Evolutionary conservation across 345 rosid genomes (phyloP), one percentile per base, ranked within the genome.

Genomic region (Gossypium rotundifolium): DNA sequence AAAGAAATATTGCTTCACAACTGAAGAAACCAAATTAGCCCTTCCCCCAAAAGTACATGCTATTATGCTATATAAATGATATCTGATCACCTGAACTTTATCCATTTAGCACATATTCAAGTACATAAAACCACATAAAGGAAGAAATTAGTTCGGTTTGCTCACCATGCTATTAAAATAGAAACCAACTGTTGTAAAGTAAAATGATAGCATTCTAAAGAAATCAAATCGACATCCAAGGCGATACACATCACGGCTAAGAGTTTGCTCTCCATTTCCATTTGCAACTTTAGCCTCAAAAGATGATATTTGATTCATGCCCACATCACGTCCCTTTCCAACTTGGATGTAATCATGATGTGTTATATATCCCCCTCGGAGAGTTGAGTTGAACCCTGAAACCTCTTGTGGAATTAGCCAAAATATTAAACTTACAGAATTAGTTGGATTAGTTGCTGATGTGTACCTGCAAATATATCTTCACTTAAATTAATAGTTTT

Each of bases 271-370:
- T 72, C 99, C 99, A 77, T 93, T 96, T 74, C 99, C 99, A 65
- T 85, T 90, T 16, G 99, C 97, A 84, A 88, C 98, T 81, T 90
- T 96, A 49, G 98, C 99, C 83, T 96, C 99, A 79, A 93, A 93
- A 51, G 67, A 25, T 5, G 98, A 93, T 79, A 96, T 91, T 67
- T 90, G 98, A 79, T 96, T 96, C 98, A 96, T 91, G 61, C 96
- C 98, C 59, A 91, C 97, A 69, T 93, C 99, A 77, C 97, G 93
- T 49, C 98, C 99, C 78, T 96, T 96, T 64, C 99, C 99, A 74
- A 91, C 97, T 87, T 96, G 99, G 74, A 96, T 87, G 67, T 95
- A 95, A 81, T 94, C 99, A 76, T 94, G 94, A 81, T 94, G 99
- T 40, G 99, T 91, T 40, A 94, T 70, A 71, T 76, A 86, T 53